Percentiles rank a stretch among this genome's conserved stretches.
Conservation (phyloP, 768 basidiomycete genomes). For the Calocybe gangraenosa region DNA sequence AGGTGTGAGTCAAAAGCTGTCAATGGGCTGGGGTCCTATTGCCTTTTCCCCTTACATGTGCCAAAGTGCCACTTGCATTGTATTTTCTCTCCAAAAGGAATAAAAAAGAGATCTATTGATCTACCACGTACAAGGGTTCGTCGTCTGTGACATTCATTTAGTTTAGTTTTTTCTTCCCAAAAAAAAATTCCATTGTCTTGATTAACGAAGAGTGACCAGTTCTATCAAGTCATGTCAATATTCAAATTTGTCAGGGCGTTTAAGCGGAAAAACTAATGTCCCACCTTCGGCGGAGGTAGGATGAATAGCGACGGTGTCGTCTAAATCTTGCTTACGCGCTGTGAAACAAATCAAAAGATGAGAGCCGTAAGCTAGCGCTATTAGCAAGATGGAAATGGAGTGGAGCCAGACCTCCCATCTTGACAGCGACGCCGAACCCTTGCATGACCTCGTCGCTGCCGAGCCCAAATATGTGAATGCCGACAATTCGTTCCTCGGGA, state of each 20-base stretch:
- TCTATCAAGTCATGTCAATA: conserved; percentile 32
- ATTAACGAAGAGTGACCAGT: conserved; percentile 44
- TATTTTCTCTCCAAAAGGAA: not conserved
- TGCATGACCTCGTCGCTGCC: conserved; percentile 95
- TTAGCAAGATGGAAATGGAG: conserved; percentile 1
- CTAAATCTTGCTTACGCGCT: conserved; percentile 79
- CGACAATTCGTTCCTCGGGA: conserved; percentile 92
- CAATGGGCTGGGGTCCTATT: too few relatives aligned
- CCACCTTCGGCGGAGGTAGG: conserved; percentile 81
- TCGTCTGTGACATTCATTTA: not conserved
- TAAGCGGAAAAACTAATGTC: conserved; percentile 14
- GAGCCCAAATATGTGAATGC: conserved; percentile 86
- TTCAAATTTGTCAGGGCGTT: not conserved
- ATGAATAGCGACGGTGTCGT: conserved; percentile 89
- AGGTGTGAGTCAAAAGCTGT: too few relatives aligned
- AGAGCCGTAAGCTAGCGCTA: not conserved
- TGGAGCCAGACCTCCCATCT: conserved; percentile 69
- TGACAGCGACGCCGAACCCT: conserved; percentile 95
- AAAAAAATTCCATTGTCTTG: not conserved
- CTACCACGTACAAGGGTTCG: conserved; percentile 5
- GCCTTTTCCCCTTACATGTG: not conserved
- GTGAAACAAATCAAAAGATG: conserved; percentile 3
- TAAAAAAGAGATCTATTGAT: not conserved
- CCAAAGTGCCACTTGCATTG: not conserved
- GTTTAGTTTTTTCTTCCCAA: not conserved